Evolutionary conservation across 805 yeast genomes (phyloP).

Genomic region (Pichia manshurica): DNA sequence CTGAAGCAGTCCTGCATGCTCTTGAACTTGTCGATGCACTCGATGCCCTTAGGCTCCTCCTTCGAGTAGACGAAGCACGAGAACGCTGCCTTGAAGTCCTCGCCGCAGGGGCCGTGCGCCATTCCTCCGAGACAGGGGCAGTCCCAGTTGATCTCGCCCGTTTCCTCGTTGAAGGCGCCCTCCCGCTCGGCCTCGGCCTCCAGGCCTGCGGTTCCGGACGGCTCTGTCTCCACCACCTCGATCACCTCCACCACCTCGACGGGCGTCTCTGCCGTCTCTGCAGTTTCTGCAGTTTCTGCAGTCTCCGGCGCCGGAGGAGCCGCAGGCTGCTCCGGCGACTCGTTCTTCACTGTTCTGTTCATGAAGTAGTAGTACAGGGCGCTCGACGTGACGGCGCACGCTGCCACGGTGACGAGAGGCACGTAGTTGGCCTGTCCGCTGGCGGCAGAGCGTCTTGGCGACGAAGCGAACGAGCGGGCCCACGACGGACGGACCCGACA

Average conservation of each 20-base stretch:
- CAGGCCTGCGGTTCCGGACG: constrained; percentile 3
- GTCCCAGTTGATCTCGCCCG: constrained; percentile 99
- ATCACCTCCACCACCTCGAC: constrained; percentile 10
- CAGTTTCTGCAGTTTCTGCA: neutral
- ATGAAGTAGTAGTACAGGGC: constrained; percentile 14
- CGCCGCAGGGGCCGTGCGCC: constrained; percentile 99
- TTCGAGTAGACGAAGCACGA: constrained; percentile 91
- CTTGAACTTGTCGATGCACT: constrained; percentile 86
- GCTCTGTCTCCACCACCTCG: constrained; percentile 17
- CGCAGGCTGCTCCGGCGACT: constrained; percentile 3
- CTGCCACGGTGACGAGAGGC: constrained; percentile 12
- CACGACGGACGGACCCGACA: too few relatives aligned
- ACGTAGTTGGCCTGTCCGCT: neutral
- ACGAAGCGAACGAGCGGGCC: neutral
- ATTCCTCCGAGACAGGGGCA: constrained; percentile 99
- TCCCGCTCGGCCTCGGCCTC: constrained; percentile 34
- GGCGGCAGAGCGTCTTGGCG: neutral
- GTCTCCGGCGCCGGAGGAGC: too few relatives aligned
- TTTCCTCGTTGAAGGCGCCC: constrained; percentile 90
- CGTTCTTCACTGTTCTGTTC: constrained; percentile 13
- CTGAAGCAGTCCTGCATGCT: constrained; percentile 94
- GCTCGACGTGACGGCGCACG: constrained; percentile 17
- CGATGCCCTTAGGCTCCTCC: constrained; percentile 93
- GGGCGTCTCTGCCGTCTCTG: constrained; percentile 4
- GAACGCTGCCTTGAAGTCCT: constrained; percentile 89